A percentile compares a stretch with the other conserved stretches of the same genome.
phyloP scores from a whole-genome alignment of 2,329 filamentous ascomycete genomes.

The Ophiocordyceps camponoti-leonardi region DNA sequence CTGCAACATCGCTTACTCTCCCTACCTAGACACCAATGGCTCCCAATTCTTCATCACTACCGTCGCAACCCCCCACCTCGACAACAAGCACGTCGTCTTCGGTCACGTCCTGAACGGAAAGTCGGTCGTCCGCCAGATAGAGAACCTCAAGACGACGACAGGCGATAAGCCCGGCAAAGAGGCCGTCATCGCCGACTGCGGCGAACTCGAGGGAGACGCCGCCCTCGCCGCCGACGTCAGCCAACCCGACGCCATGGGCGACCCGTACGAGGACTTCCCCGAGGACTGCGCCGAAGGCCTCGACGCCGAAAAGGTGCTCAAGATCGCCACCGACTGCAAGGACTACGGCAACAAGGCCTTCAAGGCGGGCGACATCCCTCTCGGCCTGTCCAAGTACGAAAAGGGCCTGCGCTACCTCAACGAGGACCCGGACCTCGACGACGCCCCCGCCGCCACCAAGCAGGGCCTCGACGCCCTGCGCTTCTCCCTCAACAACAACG shows the following conservation, averaged over 20 bases:
- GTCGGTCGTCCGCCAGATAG: constrained; percentile 75
- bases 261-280: constrained; percentile 89
- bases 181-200: constrained; percentile 65
- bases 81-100: constrained; percentile 95
- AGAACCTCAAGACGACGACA: constrained; percentile 59
- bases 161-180: constrained; percentile 65
- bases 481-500: constrained; percentile 78
- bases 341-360: constrained; percentile 85
- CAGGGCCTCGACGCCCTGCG: constrained; percentile 55
- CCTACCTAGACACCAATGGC: constrained; percentile 90
- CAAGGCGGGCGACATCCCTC: constrained; percentile 53
- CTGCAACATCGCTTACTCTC: too few relatives aligned
- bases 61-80: constrained; percentile 82
- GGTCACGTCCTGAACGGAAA: constrained; percentile 89
- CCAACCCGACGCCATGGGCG: constrained; percentile 63
- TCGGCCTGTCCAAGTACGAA: constrained; percentile 81
- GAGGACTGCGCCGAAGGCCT: constrained; percentile 57
- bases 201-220: constrained; percentile 60
- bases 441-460: constrained; percentile 52
- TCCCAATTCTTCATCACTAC: constrained; percentile 98
- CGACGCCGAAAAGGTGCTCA: constrained; percentile 49
- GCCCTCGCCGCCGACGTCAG: constrained; percentile 51
- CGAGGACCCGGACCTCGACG: constrained; percentile 61
- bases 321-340: constrained; percentile 75
- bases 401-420: constrained; percentile 83